Evolutionary conservation across 768 basidiomycete species (phyloP), one percentile per base, ranked within the genome.

Genomic region (Amanita inopinata): DNA sequence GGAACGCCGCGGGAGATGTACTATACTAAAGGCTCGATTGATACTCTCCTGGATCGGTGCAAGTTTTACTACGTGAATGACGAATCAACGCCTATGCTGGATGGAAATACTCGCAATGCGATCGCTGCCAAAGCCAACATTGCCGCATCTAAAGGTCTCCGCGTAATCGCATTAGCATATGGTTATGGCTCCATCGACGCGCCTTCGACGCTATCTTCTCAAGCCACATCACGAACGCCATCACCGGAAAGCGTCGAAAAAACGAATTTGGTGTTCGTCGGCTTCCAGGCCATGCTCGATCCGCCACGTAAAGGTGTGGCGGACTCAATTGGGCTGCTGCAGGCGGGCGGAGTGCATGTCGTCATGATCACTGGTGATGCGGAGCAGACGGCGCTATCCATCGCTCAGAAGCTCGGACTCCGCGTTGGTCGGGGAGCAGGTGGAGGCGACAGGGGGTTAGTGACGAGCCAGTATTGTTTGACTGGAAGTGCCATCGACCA

Each of bases 351-450:
- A 3, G 84, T 98, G 37, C 90, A 93, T 53, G 81, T 97, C n/a
- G 83, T 97, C 33, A 97, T 98, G 93, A 96, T 97, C 56, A 97
- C 94, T 0, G 93, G 93, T 3, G 93, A 98, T 53, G 82, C 91
- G 25, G 89, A 92, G 60, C 72, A 81, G 42, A 98, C 93, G 0
- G 93, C 94, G 2, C 55, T 93, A 24, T 78, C 86, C 37, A 94
- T 96, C 45, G 94, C 91, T 25, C 73, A 76, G 54, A 72, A 88
- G 53, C 73, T 98, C 12, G 93, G 93, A 18, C 64, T 97, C 52
- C 72, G 76, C 8, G 74, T 92, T 18, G 78, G 79, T 33, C 69
- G 90, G 41, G 66, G 72, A 3, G 37, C 20, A 20, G 24, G 38
- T n/a, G 69, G 79, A 15, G 58, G 75, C 46, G 73, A 71, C 3